A percentile compares a stretch with the other conserved stretches of the same genome.
Evolutionary conservation across 1,284 basidiomycete species (phyloP).

Genomic region (Marasmius oreades): DNA sequence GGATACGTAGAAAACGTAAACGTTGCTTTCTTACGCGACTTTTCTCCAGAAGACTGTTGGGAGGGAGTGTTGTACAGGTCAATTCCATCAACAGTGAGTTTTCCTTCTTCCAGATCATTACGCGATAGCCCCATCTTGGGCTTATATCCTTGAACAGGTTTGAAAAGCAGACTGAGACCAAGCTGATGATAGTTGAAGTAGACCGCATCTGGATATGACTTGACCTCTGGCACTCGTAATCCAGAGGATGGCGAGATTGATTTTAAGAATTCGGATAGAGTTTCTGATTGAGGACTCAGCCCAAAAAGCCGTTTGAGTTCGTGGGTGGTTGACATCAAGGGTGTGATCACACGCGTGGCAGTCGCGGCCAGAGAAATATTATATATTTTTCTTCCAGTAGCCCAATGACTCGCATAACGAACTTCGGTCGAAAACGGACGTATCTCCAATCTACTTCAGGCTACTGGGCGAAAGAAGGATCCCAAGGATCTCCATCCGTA

Average conservation of each 20-base stretch:
- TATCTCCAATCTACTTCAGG: constrained; percentile 53
- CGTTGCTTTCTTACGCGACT: constrained; percentile 33
- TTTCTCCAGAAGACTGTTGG: constrained; percentile 21
- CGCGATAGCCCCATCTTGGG: constrained; percentile 43
- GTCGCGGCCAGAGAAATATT: too few species aligned
- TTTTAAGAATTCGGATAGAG: constrained; percentile 41
- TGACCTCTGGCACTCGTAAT: constrained; percentile 53
- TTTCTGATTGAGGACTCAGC: constrained; percentile 37
- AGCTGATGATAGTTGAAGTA: constrained; percentile 82
- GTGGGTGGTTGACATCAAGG: constrained; percentile 13
- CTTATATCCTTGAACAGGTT: constrained; percentile 57
- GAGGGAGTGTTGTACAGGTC: constrained; percentile 73
- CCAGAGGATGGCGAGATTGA: constrained; percentile 29
- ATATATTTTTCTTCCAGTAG: too few species aligned
- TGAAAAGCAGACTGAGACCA: constrained; percentile 76
- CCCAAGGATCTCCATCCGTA: constrained; percentile 20
- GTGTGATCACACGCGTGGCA: too few species aligned
- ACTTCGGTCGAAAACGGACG: constrained; percentile 66
- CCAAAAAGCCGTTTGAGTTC: constrained; percentile 40
- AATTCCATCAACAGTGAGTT: constrained; percentile 62
- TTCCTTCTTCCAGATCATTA: constrained; percentile 45
- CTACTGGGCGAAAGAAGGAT: constrained; percentile 18
- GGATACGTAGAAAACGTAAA: constrained; percentile 54
- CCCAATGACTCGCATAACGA: constrained; percentile 74
- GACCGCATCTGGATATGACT: constrained; percentile 75